Evolutionary conservation across 805 yeast genomes (phyloP), one percentile per base, ranked within the genome.

Genomic region (Candida wancherniae): DNA sequence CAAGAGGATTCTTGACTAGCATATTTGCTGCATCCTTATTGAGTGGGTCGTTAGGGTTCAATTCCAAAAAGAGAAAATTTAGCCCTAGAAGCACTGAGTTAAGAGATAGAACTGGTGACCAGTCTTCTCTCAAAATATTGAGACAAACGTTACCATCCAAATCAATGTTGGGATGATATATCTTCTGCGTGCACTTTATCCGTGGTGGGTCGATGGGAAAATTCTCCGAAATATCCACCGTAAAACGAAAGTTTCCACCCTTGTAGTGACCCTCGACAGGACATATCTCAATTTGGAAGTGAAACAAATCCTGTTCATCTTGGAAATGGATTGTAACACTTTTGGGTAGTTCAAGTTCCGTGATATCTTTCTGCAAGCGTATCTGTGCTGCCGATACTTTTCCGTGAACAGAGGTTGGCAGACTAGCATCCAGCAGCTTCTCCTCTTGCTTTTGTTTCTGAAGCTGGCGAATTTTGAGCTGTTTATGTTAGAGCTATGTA

Each of bases 121-220:
- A 90, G 55, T 90, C 97, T 54, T 88, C 95, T 45, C 97, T 67
- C 37, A 90, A 65, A 20, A 90, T 88, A 52, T 90, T 90, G 38
- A 90, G 68, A 52, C 98, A 90, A 5, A 90, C 84, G 51, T 87
- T 90, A 0, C 97, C 97, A 25, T 84, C 81, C 13, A 75, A 53
- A 53, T 90, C 96, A 42, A 90, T 90, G 51, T 90, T 90, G 9
- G 98, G 98, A 53, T 90, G 98, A 58, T 83, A 90, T 4, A 90
- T 84, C 50, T 70, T 77, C 31, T 77, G 72, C 18, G 66, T 31
- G 47, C 94, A 82, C 44, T 72, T 70, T 33, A 87, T 86, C 50
- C 78, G 83, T 7, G 98, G 98, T 6, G 97, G 87, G 29, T 84
- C 92, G 35, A 88, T 92, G 2, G 98, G 98, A 57, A 79, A 90